Base-by-base conservation (phyloP, 805 yeast genomes). In the Saturnispora hagleri region DNA sequence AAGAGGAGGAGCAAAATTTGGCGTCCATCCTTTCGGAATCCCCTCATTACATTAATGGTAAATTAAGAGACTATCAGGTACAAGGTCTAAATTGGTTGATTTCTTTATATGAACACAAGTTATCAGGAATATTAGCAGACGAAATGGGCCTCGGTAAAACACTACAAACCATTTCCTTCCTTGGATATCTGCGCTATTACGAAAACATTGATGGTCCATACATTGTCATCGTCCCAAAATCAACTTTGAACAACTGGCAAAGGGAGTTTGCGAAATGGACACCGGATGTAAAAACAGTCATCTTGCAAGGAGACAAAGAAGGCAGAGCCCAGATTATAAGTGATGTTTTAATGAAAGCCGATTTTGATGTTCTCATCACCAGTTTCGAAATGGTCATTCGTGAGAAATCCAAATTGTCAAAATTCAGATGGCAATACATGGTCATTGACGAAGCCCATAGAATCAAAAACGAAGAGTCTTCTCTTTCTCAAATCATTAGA, bases 111-210 rank as follows among this genome's bases (percentile, higher is more conserved):
- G 84, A 80, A 56, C 84, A 83, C 67, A 77, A 80, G 54, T 69
- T 86, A 45, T 78, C 86, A 1, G 93, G 93, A 54, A 85, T 86
- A 24, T 71, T 86, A 53, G 93, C 93, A 1, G 93, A 86, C 67
- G 93, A 86, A 68, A 86, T 86, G 93, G 93, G 93, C 1, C 68
- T 86, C 55, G 93, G 93, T 58, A 86, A 86, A 63, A 86, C 93
- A 3, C 69, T 86, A 53, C 93, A 86, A 65, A 86, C 91, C 0
- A 85, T 86, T 56, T 79, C 91, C 7, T 82, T 83, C 56, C 66
- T 86, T 44, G 91, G 91, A 2, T 86, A 82, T 61, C 68, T 86
- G 42, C 73, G 93, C 55, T 84, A 79, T 60, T 65, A 80, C 51
- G 79, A 75, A 57, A 71, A 76, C 33, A 72, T 77, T 31, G 73